A percentile compares a stretch with the other conserved stretches of the same genome.
Conservation (phyloP, 306 rosid species). For the Malus asiatica region DNA sequence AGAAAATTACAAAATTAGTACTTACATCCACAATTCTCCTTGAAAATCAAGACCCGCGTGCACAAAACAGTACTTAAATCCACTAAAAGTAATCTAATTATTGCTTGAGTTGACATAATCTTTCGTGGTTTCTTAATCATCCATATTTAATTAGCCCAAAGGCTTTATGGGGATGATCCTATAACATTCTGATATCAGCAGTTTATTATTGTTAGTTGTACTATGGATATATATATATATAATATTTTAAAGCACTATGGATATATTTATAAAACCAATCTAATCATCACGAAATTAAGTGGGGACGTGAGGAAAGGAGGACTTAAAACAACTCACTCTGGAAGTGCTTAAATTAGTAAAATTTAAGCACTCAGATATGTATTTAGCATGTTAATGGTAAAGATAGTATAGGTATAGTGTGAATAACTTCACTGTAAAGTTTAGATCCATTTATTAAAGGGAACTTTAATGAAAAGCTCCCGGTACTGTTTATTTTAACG, state of each 20-base stretch:
- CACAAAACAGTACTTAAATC: conserved; percentile 23
- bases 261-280: conserved; percentile 28
- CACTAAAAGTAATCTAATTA: conserved; percentile 13
- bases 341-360: conserved; percentile 31
- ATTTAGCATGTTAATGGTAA: conserved; percentile 15
- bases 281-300: conserved; percentile 44
- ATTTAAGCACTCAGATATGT: conserved; percentile 25
- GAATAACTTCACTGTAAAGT: conserved; percentile 30
- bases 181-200: conserved; percentile 19
- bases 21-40: conserved; percentile 38
- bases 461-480: no score
- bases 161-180: conserved; percentile 30
- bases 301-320: conserved; percentile 28
- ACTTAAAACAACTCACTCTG: conserved; percentile 26
- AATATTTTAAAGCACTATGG: not conserved
- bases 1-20: conserved; percentile 19
- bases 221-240: not conserved
- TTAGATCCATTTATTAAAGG: conserved; percentile 5
- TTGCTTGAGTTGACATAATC: conserved; percentile 41
- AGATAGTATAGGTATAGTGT: conserved; percentile 8
- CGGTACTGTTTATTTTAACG: no score
- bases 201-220: conserved; percentile 18
- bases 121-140: conserved; percentile 24
- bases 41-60: conserved; percentile 55
- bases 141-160: conserved; percentile 35